Percentiles rank a stretch among this genome's conserved stretches.
Conservation (phyloP, 768 basidiomycete genomes). For the Phylloporus rhodoxanthus region DNA sequence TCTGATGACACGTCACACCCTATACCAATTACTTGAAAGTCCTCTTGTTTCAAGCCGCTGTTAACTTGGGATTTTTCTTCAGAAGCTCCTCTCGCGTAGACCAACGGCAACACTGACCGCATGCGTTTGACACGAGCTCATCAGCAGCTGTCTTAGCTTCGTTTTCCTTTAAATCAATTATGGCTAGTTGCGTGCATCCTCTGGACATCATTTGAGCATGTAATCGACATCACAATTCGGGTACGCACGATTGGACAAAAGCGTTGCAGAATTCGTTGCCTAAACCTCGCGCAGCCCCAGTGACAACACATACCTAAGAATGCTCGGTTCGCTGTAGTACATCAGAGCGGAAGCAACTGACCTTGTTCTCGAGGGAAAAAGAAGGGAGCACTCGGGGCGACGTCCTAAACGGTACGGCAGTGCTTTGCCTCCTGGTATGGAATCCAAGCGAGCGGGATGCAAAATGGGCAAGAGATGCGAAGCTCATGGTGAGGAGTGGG, state of each 20-base stretch:
- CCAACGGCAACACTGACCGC: slow-evolving; percentile 34
- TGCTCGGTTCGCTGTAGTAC: not conserved
- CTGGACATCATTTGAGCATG: slow-evolving; percentile 33
- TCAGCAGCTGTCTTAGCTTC: slow-evolving; percentile 64
- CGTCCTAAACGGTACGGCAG: slow-evolving; percentile 15
- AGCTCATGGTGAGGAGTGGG: slow-evolving; percentile 24
- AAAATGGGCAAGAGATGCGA: slow-evolving; percentile 25
- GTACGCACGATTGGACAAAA: slow-evolving; percentile 42
- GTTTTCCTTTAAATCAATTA: slow-evolving; percentile 72
- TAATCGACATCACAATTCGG: not conserved
- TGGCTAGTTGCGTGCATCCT: slow-evolving; percentile 73
- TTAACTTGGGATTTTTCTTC: slow-evolving; percentile 39
- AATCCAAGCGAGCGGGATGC: slow-evolving; percentile 12
- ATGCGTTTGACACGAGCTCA: slow-evolving; percentile 56
- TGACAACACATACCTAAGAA: slow-evolving; percentile 79
- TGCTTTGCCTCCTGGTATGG: slow-evolving; percentile 25
- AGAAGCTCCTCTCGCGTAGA: slow-evolving; percentile 24
- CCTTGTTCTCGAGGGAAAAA: slow-evolving; percentile 79
- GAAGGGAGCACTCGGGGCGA: slow-evolving; percentile 54
- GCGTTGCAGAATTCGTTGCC: slow-evolving; percentile 89
- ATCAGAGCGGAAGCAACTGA: slow-evolving; percentile 20
- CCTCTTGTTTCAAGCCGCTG: slow-evolving; percentile 48
- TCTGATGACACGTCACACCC: slow-evolving; percentile 89
- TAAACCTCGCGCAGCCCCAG: slow-evolving; percentile 87
- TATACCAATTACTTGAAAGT: slow-evolving; percentile 65